phyloP scores from a whole-genome alignment of 169 alveolate genomes.

The Pseudocohnilembus persalinus region DNA sequence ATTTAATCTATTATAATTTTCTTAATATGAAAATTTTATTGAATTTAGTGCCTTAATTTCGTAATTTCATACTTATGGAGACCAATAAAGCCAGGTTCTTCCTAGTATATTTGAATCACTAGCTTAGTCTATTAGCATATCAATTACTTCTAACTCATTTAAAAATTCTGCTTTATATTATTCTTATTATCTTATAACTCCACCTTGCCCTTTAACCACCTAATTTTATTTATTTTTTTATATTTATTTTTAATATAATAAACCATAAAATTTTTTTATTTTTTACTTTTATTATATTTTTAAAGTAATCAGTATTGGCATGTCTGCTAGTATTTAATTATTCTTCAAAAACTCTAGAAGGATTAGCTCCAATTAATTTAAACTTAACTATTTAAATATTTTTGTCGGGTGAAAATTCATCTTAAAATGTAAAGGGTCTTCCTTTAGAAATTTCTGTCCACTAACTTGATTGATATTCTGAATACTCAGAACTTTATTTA shows the following conservation, averaged over 20 bases:
- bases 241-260: too few species aligned
- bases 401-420: too few species aligned
- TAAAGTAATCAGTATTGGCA: too few species aligned
- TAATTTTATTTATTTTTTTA: background rate
- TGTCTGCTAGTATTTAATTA: too few species aligned
- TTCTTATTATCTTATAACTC: constrained; percentile 43
- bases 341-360: too few species aligned
- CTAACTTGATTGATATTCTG: background rate
- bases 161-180: constrained; percentile 43
- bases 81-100: constrained; percentile 86
- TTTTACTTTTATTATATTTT: background rate
- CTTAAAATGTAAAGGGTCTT: too few species aligned
- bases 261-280: too few species aligned
- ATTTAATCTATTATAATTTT: too few species aligned
- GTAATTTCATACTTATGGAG: constrained; percentile 75
- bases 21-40: too few species aligned
- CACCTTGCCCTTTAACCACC: constrained; percentile 61
- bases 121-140: constrained; percentile 77
- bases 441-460: background rate
- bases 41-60: too few species aligned
- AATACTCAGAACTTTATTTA: background rate
- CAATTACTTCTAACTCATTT: constrained; percentile 78
- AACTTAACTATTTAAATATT: too few species aligned
- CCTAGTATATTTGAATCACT: constrained; percentile 85
- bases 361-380: too few species aligned